Base-by-base conservation (phyloP, 768 basidiomycete species). In the Termitomyces sp. region DNA sequence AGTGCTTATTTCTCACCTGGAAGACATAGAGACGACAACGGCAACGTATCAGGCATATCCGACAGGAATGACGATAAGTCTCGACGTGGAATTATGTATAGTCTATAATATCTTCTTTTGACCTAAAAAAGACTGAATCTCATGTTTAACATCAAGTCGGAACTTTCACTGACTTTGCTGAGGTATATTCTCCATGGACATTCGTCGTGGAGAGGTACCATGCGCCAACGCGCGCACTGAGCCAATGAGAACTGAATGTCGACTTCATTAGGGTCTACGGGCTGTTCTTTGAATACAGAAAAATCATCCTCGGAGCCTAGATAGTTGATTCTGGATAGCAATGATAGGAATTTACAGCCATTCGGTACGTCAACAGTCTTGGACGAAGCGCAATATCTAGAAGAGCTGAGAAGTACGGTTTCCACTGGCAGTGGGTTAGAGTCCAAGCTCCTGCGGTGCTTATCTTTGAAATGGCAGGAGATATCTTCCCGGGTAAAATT, bases 1-100 rank as follows among this genome's bases (percentile, higher is more conserved):
- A 3, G 13, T 35, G 11, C 22, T 33, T 11, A 32, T 27, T 15
- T 79, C 73, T 59, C 68, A 79, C 91, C 94, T 52, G 93, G 92
- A 32, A 96, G 77, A 55, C 83, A 69, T n/a, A 94, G 64, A 20
- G 86, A 86, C 9, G 89, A 91, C 27, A 96, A 70, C 7, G 86
- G 78, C 0, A 81, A 70, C 2, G 71, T 64, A 66, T 94, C 86
- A 2, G 91, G 86, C 44, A 96, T 73, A 31, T 80, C 72, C 11
- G 78, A 72, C 46, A 80, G 56, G 56, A 77, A 94, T 2, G 81
- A 77, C 5, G 79, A 72, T 50, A 84, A 64, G 52, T 83, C 73
- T 53, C 91, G 76, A 41, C 71, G 75, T n/a, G 82, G 80, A 31
- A 93, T 65, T 20, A 92, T 73, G 5, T 84, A 60, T 15, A 93